A percentile compares a stretch with the other conserved stretches of the same genome.
Conservation (phyloP, 2,329 filamentous ascomycete species). For the Corinectria fuckeliana region DNA sequence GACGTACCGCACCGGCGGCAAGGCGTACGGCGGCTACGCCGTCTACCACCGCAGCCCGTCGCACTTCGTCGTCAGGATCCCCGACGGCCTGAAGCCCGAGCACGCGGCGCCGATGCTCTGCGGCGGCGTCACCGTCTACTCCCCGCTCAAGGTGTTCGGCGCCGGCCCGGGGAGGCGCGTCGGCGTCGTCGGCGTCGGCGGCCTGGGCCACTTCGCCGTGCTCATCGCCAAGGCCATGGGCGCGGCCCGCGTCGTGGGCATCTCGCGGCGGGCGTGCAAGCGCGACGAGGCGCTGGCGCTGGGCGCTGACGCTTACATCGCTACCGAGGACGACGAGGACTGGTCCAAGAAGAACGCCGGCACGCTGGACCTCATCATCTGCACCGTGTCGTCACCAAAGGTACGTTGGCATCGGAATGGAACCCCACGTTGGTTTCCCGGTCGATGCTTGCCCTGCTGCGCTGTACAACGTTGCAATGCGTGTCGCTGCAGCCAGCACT, state of each 20-base stretch:
- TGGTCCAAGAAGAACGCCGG: constrained; percentile 60
- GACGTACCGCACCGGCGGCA: constrained; percentile 65
- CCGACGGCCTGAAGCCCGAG: constrained; percentile 66
- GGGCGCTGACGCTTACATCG: constrained; percentile 63
- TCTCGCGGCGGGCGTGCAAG: constrained; percentile 62
- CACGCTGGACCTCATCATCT: constrained; percentile 75
- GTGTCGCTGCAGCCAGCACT: background rate
- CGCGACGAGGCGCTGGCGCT: constrained; percentile 60
- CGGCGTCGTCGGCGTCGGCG: constrained; percentile 73
- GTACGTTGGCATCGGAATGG: constrained; percentile 8
- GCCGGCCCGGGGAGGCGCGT: constrained; percentile 77
- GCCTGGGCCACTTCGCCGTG: constrained; percentile 71
- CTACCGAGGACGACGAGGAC: constrained; percentile 55
- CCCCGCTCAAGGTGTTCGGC: constrained; percentile 75
- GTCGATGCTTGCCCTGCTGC: background rate
- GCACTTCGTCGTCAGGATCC: constrained; percentile 68
- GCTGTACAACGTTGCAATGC: constrained; percentile 1
- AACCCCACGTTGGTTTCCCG: background rate
- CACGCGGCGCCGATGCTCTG: constrained; percentile 81
- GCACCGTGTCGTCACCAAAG: constrained; percentile 65
- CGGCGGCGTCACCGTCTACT: constrained; percentile 80
- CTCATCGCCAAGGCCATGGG: constrained; percentile 70
- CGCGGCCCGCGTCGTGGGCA: constrained; percentile 59
- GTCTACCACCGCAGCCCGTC: constrained; percentile 32
- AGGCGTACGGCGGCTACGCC: constrained; percentile 67